Evolutionary conservation across 352 stramenopile species (phyloP).

Genomic region (Globisporangium megalacanthum): DNA sequence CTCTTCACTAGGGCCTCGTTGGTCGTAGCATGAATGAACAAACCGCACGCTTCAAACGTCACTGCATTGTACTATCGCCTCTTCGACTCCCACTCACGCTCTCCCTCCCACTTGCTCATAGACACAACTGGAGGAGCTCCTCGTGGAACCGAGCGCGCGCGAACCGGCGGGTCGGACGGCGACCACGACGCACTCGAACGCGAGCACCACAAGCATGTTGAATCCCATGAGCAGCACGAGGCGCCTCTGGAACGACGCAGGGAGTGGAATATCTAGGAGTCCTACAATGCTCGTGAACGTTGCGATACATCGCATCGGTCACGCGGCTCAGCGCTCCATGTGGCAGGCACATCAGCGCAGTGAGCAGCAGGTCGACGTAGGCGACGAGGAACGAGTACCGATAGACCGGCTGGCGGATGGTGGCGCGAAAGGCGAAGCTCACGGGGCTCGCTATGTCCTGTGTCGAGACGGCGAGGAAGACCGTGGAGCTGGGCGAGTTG

Average conservation of each 20-base stretch:
- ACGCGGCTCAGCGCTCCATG: constrained; percentile 30
- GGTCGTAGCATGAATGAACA: no score
- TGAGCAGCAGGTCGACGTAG: constrained; percentile 22
- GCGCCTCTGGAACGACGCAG: constrained; percentile 30
- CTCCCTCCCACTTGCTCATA: constrained; percentile 10
- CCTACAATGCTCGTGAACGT: constrained; percentile 69
- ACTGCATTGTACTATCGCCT: no score
- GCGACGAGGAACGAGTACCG: constrained; percentile 30
- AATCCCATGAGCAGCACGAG: constrained; percentile 16
- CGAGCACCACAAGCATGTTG: constrained; percentile 22
- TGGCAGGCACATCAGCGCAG: constrained; percentile 33
- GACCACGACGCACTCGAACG: constrained; percentile 30
- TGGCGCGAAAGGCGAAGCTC: constrained; percentile 46
- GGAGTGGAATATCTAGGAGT: constrained; percentile 60
- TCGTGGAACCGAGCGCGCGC: constrained; percentile 19
- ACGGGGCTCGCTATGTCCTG: constrained; percentile 63
- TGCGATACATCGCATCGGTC: constrained; percentile 50
- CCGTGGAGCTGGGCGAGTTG: constrained; percentile 37
- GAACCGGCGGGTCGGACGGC: constrained; percentile 19
- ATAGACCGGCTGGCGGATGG: constrained; percentile 53
- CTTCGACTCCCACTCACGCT: no score
- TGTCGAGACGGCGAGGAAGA: constrained; percentile 60
- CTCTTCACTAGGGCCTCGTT: no score
- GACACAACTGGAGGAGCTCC: constrained; percentile 18
- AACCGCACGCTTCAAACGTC: no score